Percentiles rank a stretch among this genome's conserved stretches.
Conservation (phyloP, 139 green algal species). For the Closterium sp. region DNA sequence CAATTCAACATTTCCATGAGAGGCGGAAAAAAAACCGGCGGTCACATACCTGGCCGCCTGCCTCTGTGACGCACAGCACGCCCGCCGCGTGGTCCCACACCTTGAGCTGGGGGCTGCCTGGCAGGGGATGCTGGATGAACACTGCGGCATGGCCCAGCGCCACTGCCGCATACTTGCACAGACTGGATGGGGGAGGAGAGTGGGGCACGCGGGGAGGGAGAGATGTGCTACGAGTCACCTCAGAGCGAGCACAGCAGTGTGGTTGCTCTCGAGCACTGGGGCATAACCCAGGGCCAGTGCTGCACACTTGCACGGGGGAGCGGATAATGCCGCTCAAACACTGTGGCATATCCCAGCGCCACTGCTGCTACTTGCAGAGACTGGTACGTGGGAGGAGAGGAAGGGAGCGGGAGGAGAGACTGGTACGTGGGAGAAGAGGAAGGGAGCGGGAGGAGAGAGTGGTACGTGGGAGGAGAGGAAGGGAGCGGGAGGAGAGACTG, state of each 20-base stretch:
- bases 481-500: no score
- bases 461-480: no score
- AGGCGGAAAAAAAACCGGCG: no score
- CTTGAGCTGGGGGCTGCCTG: background rate
- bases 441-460: no score
- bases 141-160: slow-evolving; percentile 1
- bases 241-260: no score
- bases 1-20: no score
- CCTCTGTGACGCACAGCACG: slow-evolving; percentile 41
- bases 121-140: slow-evolving; percentile 40
- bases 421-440: no score
- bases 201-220: background rate
- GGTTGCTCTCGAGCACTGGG: no score
- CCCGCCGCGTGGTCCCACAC: slow-evolving; percentile 47
- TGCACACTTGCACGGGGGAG: no score
- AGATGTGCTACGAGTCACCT: no score
- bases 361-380: background rate
- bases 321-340: background rate
- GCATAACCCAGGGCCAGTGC: no score
- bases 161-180: slow-evolving; percentile 50
- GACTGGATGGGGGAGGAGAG: background rate
- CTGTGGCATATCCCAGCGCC: background rate
- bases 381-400: background rate
- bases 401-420: background rate
- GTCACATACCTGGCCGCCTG: slow-evolving; percentile 40